phyloP scores from a whole-genome alignment of 2,329 filamentous ascomycete species.

The Botrytis fabae region DNA sequence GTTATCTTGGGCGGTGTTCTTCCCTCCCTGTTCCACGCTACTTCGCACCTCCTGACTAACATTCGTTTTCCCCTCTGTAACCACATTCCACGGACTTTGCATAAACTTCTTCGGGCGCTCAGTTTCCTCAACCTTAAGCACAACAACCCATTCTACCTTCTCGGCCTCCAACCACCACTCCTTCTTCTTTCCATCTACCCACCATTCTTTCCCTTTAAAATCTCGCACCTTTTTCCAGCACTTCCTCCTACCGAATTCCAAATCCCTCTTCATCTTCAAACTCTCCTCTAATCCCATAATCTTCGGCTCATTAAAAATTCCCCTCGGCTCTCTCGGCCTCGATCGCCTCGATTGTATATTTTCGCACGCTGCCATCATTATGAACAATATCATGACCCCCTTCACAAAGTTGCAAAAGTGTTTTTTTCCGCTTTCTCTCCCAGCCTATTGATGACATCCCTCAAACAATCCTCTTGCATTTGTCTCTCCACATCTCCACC shows the following conservation, averaged over 20 bases:
- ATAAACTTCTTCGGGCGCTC: too few species aligned
- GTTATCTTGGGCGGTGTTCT: neutral
- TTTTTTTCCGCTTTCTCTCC: neutral
- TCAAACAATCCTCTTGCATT: neutral
- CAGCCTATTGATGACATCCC: neutral
- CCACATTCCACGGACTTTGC: rapidly evolving
- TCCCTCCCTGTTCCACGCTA: neutral
- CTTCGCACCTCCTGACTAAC: neutral
- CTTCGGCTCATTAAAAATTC: neutral
- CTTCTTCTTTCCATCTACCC: neutral
- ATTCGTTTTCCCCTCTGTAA: neutral
- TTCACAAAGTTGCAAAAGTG: neutral
- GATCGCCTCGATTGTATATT: neutral
- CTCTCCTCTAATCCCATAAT: neutral
- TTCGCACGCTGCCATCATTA: neutral
- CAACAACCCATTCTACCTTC: neutral
- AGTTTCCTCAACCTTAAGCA: neutral
- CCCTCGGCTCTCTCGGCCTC: neutral
- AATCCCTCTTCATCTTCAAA: neutral
- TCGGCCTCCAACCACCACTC: neutral
- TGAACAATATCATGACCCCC: neutral
- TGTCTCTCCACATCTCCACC: neutral
- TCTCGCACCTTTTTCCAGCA: neutral
- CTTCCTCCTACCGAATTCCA: neutral
- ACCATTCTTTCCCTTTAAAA: neutral